Base-by-base conservation (phyloP, 192 early-diverging fungal species). In the Entomortierella beljakovae region DNA sequence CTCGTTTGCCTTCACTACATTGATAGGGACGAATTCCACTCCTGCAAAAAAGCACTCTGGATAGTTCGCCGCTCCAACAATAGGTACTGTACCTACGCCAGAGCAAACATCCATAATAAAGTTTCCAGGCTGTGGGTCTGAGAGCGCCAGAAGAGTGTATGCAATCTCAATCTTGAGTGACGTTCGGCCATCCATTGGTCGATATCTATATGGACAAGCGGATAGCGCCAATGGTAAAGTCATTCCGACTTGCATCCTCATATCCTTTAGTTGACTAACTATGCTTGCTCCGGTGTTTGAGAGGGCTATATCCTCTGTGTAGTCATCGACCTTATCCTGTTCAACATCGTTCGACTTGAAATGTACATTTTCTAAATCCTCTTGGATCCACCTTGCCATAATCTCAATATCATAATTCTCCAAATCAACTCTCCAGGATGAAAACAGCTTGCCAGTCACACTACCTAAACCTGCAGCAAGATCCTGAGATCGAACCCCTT, bases 51-150 rank as follows among this genome's bases (percentile, higher is more conserved):
- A 56, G 4, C 58, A 69, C 16, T 56, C 26, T 1, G 79, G 81
- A 35, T 74, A 86, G 34, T 81, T 70, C 13, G 60, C 37, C 25
- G 85, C 82, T 0, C 85, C 84, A 18, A 76, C 69, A 11, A 81
- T 77, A 1, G 73, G 72, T 28, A 84, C 64, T 6, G 73, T 84
- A 22, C 83, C 83, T 9, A 81, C 80, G 4, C 85, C 85, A 15
- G 81, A 75, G 55, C 85, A 86, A 31, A 72, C 57, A 56, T 86
- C 85, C 13, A 86, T 28, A 1, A 86, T 71, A 46, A 86, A 23
- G 33, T 86, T 68, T 0, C 83, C 83, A 23, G 82, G 68, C 66
- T 64, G 52, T 26, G 83, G 80, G 32, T 68, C 50, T 1, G 60
- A 77, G 37, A 86, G 28, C 3, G 61, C 49, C 22, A 70, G 35